A percentile compares a stretch with the other conserved stretches of the same genome.
phyloP scores from a whole-genome alignment of 208 protist genomes.

The Porcisia deanei region DNA sequence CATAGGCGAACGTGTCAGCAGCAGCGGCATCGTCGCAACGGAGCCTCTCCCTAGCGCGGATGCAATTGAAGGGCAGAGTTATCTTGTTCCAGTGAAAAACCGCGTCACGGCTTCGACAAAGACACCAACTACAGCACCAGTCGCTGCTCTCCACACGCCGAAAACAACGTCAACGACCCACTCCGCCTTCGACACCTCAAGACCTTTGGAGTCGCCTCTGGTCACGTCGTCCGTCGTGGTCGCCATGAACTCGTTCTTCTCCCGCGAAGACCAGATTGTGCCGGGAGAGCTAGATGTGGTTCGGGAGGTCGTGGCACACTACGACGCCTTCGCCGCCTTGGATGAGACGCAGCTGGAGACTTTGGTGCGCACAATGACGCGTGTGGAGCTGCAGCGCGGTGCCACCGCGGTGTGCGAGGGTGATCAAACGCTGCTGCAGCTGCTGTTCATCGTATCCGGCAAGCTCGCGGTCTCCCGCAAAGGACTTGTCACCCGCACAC shows the following conservation, averaged over 20 bases:
- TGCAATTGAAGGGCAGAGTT: not conserved
- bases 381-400: conserved; percentile 34
- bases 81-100: not conserved
- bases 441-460: conserved; percentile 66
- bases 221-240: conserved; percentile 28
- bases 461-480: conserved; percentile 39
- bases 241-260: conserved; percentile 36
- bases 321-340: conserved; percentile 60
- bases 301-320: conserved; percentile 46
- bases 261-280: conserved; percentile 21
- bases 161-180: not conserved
- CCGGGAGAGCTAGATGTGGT: conserved; percentile 52
- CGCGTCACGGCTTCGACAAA: not conserved
- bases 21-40: not conserved
- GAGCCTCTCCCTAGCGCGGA: not conserved
- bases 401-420: conserved; percentile 50
- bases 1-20: not conserved
- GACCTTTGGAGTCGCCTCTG: conserved; percentile 8
- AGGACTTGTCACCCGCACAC: conserved; percentile 36
- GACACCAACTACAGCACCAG: not conserved
- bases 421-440: conserved; percentile 27
- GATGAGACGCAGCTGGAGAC: conserved; percentile 67
- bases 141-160: not conserved
- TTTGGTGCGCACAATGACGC: conserved; percentile 56
- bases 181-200: not conserved